Evolutionary conservation across 495 filamentous ascomycete species (phyloP).

Genomic region (Neurospora tetrasperma): DNA sequence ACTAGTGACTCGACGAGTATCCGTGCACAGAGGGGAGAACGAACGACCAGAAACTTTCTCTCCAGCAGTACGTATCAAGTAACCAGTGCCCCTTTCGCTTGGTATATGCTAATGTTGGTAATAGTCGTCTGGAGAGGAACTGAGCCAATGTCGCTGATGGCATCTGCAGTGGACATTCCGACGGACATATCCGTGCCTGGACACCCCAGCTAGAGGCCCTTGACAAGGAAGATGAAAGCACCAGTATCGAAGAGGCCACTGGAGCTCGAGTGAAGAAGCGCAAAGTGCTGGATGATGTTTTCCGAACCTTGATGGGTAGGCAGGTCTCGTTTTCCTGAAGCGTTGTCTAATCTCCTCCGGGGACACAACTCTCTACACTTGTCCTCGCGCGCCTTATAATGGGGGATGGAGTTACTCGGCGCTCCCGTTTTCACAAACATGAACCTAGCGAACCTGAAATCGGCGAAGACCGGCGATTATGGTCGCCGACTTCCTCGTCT

Average conservation of each 20-base stretch:
- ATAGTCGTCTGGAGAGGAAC: constrained; percentile 55
- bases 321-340: constrained; percentile 41
- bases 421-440: neutral
- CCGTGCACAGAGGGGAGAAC: constrained; percentile 22
- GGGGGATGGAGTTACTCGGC: neutral
- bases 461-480: neutral
- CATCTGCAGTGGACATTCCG: constrained; percentile 46
- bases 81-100: neutral
- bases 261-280: constrained; percentile 40
- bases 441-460: neutral
- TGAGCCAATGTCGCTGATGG: constrained; percentile 24
- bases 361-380: neutral
- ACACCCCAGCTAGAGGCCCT: constrained; percentile 38
- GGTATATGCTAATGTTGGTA: neutral
- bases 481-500: neutral
- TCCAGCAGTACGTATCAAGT: constrained; percentile 33
- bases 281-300: constrained; percentile 52
- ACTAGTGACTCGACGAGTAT: constrained; percentile 6
- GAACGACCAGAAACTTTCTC: constrained; percentile 46
- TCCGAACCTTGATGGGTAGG: constrained; percentile 40
- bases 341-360: neutral
- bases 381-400: neutral
- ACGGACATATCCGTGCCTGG: constrained; percentile 51
- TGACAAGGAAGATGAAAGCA: constrained; percentile 35
- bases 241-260: constrained; percentile 18